Evolutionary conservation across 176 grass and related monocot species (phyloP).

Genomic region (Paspalum vaginatum): DNA sequence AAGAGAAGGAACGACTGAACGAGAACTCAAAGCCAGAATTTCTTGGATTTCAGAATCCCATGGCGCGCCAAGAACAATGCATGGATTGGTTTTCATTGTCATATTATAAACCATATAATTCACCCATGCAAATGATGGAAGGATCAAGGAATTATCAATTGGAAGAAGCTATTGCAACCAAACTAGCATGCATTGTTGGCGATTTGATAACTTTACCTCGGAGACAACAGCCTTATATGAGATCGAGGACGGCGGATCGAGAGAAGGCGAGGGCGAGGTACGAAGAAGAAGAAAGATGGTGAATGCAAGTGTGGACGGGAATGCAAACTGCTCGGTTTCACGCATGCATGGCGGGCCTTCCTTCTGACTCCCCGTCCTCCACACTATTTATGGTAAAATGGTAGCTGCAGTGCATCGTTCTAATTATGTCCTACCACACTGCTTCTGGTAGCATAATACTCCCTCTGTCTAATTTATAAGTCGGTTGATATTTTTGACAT

Average conservation of each 20-base stretch:
- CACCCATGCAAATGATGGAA: background rate
- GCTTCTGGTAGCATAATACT: too few relatives aligned
- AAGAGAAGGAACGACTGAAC: background rate
- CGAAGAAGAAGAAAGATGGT: slow-evolving; percentile 1
- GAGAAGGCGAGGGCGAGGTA: background rate
- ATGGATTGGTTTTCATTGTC: background rate
- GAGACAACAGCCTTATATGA: slow-evolving; percentile 22
- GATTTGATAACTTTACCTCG: slow-evolving; percentile 10
- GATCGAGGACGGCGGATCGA: slow-evolving; percentile 11
- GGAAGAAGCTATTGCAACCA: background rate
- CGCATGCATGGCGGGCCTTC: slow-evolving; percentile 34
- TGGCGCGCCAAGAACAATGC: background rate
- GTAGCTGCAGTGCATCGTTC: slow-evolving; percentile 33
- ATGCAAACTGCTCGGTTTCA: slow-evolving; percentile 5
- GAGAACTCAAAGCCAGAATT: background rate
- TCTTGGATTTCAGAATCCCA: background rate
- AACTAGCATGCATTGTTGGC: background rate
- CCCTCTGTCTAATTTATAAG: too few relatives aligned
- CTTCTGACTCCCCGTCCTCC: background rate
- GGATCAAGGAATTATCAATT: background rate
- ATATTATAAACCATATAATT: background rate
- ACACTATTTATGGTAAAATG: slow-evolving; percentile 49
- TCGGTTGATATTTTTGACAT: too few relatives aligned
- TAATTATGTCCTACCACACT: background rate
- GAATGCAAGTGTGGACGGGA: slow-evolving; percentile 8